These are phyloP conservation scores for Synchytrium microbalum DNA, from an alignment of 371 early-diverging fungal genomes.

Conservation along the genomic window DNA sequence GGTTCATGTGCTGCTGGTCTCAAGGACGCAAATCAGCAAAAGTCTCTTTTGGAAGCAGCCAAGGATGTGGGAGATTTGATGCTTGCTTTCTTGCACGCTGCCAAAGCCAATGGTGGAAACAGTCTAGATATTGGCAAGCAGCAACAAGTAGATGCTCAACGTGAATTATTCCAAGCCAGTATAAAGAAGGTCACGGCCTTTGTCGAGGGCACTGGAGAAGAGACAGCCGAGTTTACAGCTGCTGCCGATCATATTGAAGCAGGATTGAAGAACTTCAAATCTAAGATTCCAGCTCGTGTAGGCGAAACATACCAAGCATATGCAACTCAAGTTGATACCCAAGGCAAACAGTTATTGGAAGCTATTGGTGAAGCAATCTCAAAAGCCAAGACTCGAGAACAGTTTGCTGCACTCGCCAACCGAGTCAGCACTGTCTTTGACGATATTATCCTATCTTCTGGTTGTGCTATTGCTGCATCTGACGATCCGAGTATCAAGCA, in stretches of 20 bases:
- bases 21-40: conserved; percentile 24
- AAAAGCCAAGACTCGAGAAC: conserved; percentile 28
- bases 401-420: conserved; percentile 17
- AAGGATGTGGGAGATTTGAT: conserved; percentile 29
- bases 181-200: conserved; percentile 21
- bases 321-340: conserved; percentile 20
- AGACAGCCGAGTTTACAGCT: conserved; percentile 28
- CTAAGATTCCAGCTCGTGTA: conserved; percentile 14
- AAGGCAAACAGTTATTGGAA: conserved; percentile 27
- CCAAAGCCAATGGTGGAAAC: conserved; percentile 19
- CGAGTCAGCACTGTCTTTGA: conserved; percentile 24
- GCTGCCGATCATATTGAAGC: conserved; percentile 27
- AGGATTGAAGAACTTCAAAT: conserved; percentile 15
- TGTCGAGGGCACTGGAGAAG: conserved; percentile 32
- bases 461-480: conserved; percentile 18
- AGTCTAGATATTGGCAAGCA: neutral
- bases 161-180: conserved; percentile 12
- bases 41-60: conserved; percentile 23
- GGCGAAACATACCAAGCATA: conserved; percentile 18
- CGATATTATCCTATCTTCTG: conserved; percentile 11
- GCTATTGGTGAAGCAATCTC: conserved; percentile 24
- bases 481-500: conserved; percentile 26
- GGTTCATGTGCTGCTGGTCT: conserved; percentile 29
- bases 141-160: conserved; percentile 17
- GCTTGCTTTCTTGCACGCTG: conserved; percentile 21